phyloP scores from a whole-genome alignment of 768 basidiomycete species.

The Lentinus tigrinus region DNA sequence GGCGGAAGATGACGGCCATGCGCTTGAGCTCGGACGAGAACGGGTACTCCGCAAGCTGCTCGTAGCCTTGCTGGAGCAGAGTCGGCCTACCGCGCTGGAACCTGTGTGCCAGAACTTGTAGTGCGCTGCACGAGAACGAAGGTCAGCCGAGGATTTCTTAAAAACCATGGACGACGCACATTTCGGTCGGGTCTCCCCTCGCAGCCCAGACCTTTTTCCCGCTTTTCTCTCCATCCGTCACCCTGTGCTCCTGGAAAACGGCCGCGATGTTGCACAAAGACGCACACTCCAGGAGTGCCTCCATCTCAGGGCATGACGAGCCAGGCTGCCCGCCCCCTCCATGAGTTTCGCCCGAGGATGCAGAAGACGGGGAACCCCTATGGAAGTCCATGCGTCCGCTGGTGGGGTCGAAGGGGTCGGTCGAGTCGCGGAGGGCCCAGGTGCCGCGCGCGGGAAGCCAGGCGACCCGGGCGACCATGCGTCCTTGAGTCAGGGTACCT shows the following conservation, averaged over 20 bases:
- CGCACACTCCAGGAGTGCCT: conserved; percentile 21
- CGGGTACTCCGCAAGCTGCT: conserved; percentile 39
- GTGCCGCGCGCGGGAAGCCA: neutral
- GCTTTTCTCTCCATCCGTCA: neutral
- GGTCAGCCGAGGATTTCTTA: no score
- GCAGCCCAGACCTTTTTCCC: conserved; percentile 32
- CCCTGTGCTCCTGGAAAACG: neutral
- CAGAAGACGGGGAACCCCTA: neutral
- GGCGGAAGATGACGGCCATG: conserved; percentile 43
- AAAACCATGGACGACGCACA: no score
- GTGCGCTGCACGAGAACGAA: conserved; percentile 26
- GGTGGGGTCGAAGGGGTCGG: neutral
- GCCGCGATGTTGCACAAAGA: neutral
- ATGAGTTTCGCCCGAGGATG: neutral
- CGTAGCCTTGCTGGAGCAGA: conserved; percentile 30
- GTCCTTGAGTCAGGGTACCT: conserved; percentile 1
- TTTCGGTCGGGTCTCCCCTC: conserved; percentile 55
- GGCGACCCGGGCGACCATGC: neutral
- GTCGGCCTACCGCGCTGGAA: conserved; percentile 40
- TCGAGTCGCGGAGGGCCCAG: neutral
- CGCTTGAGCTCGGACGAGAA: conserved; percentile 54
- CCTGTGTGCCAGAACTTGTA: conserved; percentile 53
- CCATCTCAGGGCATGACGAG: conserved; percentile 31
- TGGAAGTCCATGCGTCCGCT: neutral
- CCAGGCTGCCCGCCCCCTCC: no score